phyloP scores from a whole-genome alignment of 495 filamentous ascomycete species.

The Aspergillus panamensis region DNA sequence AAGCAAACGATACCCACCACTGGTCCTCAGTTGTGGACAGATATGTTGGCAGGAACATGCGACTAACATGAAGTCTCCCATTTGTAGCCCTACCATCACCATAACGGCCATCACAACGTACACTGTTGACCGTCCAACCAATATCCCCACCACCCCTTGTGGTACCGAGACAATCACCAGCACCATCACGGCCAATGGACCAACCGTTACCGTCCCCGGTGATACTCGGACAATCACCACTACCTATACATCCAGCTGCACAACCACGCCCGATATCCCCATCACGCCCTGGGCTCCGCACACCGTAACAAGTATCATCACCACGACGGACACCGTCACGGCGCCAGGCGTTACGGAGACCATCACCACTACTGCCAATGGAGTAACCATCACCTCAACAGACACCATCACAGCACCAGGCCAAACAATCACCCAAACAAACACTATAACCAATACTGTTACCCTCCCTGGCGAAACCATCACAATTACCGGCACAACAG shows the following conservation, averaged over 20 bases:
- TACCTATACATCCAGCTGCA: background rate
- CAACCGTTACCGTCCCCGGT: background rate
- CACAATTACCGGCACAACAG: slow-evolving; percentile 3
- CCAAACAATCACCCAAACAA: background rate
- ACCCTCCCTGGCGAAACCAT: slow-evolving; percentile 3
- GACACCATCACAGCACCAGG: background rate
- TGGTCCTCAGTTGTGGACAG: no score
- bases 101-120: slow-evolving; percentile 5
- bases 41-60: no score
- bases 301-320: background rate
- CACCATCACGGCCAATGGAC: background rate
- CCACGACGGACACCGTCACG: background rate
- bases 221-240: background rate
- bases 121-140: slow-evolving; percentile 1
- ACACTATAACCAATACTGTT: slow-evolving; percentile 1
- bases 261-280: background rate
- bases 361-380: slow-evolving; percentile 2
- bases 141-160: background rate
- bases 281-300: background rate
- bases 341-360: background rate
- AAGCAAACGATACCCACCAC: background rate
- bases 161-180: slow-evolving; percentile 1
- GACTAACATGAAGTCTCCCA: background rate
- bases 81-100: background rate
- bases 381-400: background rate